A percentile compares a stretch with the other conserved stretches of the same genome.
These are phyloP conservation scores for Alternaria triticimaculans DNA, from an alignment of 2,329 filamentous ascomycete species.

Conservation along the genomic window DNA sequence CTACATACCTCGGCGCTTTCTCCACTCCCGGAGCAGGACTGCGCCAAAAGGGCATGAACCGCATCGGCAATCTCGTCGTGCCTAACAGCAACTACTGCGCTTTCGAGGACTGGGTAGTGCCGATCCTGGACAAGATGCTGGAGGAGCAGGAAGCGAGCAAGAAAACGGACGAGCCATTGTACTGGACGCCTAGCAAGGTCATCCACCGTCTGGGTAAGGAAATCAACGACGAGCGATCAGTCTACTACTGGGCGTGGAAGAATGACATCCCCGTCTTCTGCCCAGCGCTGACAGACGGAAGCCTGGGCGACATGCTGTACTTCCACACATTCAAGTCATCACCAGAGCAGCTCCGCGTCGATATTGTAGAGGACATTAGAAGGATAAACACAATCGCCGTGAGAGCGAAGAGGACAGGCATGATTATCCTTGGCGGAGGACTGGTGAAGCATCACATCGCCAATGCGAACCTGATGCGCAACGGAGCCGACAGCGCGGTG, in stretches of 20 bases:
- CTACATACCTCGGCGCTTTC: conserved; percentile 92
- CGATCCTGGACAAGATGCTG: conserved; percentile 92
- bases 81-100: conserved; percentile 97
- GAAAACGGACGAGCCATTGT: conserved; percentile 68
- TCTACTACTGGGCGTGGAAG: conserved; percentile 97
- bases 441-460: conserved; percentile 99
- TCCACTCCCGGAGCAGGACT: conserved; percentile 76
- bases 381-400: conserved; percentile 92
- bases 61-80: conserved; percentile 94
- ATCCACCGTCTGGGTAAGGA: conserved; percentile 90
- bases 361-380: conserved; percentile 93
- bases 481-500: conserved; percentile 94
- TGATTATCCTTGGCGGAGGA: conserved; percentile 94
- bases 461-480: conserved; percentile 96
- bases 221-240: conserved; percentile 89
- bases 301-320: conserved; percentile 96
- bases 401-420: conserved; percentile 84
- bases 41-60: conserved; percentile 85
- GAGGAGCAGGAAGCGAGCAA: conserved; percentile 87
- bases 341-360: conserved; percentile 79
- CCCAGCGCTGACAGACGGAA: conserved; percentile 92
- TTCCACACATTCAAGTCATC: conserved; percentile 95
- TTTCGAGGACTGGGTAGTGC: conserved; percentile 97
- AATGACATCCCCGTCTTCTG: conserved; percentile 98
- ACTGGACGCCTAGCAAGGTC: conserved; percentile 95